A percentile compares a stretch with the other conserved stretches of the same genome.
Conservation (phyloP, 2,329 filamentous ascomycete species). For the Fusarium camptoceras region DNA sequence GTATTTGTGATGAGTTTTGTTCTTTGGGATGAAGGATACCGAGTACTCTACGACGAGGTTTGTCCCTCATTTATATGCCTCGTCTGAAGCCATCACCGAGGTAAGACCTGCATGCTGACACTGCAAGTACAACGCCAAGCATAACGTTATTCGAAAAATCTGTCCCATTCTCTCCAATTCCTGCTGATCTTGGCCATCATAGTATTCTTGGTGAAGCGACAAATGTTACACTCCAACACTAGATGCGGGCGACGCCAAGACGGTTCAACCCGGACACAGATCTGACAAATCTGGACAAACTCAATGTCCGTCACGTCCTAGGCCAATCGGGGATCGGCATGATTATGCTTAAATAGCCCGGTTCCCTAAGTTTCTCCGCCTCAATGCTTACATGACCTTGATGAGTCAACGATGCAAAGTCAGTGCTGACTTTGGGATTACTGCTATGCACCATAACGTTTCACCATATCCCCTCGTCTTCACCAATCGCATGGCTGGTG, state of each 20-base stretch:
- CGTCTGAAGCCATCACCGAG: no score
- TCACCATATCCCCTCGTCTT: not conserved
- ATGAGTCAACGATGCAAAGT: not conserved
- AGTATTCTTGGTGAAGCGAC: fast-evolving
- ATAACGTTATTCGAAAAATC: not conserved
- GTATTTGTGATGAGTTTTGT: fast-evolving
- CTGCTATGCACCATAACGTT: not conserved
- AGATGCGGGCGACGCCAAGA: conserved; percentile 7
- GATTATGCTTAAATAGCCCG: conserved; percentile 13
- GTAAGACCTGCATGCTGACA: not conserved
- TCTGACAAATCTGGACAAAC: conserved; percentile 37
- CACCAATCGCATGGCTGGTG: not conserved
- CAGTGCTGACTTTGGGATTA: not conserved
- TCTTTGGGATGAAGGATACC: fast-evolving
- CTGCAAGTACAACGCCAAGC: no score
- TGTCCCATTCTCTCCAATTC: no score
- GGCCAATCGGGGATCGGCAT: not conserved
- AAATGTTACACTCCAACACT: not conserved
- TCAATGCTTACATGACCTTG: not conserved
- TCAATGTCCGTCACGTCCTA: not conserved
- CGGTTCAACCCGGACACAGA: conserved; percentile 20
- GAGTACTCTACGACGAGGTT: not conserved
- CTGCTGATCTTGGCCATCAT: not conserved
- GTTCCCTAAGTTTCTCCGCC: conserved; percentile 1
- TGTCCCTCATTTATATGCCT: not conserved